Percentiles rank a stretch among this genome's conserved stretches.
Conservation (phyloP, 2,329 filamentous ascomycete species). For the Penicillium hesseltinei region DNA sequence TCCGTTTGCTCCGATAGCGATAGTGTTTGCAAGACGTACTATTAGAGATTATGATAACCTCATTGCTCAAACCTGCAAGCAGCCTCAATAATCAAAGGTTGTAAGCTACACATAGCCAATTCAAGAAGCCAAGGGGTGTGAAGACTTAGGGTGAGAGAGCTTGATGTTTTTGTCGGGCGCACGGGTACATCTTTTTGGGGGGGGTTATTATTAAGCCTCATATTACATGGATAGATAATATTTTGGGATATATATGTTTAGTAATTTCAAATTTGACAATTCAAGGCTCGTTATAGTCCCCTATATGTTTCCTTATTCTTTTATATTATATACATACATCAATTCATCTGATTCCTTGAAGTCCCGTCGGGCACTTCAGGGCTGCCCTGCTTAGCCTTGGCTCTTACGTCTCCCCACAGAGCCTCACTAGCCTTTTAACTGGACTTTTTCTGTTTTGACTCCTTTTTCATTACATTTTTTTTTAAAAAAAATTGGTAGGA, state of each 20-base stretch:
- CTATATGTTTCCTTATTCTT: neutral
- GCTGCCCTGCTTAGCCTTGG: neutral
- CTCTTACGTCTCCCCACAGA: neutral
- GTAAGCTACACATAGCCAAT: conserved; percentile 6
- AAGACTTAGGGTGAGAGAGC: neutral
- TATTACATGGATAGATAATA: neutral
- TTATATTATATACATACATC: neutral
- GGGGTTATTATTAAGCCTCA: conserved; percentile 11
- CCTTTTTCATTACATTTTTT: neutral
- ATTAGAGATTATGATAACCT: neutral
- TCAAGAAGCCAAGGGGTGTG: conserved; percentile 1
- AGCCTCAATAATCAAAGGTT: neutral
- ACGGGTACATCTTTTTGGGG: conserved; percentile 2
- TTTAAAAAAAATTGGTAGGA: too few relatives aligned
- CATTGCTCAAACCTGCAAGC: conserved; percentile 4
- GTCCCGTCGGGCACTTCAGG: neutral
- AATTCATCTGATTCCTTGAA: neutral
- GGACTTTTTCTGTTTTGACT: neutral
- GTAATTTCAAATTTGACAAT: neutral
- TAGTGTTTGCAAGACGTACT: conserved; percentile 2
- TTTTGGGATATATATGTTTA: neutral
- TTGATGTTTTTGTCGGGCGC: conserved; percentile 13
- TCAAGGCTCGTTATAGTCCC: neutral
- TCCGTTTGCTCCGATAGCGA: conserved; percentile 4
- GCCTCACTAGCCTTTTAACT: neutral